phyloP scores from a whole-genome alignment of 208 protist species.

The Leishmania major region DNA sequence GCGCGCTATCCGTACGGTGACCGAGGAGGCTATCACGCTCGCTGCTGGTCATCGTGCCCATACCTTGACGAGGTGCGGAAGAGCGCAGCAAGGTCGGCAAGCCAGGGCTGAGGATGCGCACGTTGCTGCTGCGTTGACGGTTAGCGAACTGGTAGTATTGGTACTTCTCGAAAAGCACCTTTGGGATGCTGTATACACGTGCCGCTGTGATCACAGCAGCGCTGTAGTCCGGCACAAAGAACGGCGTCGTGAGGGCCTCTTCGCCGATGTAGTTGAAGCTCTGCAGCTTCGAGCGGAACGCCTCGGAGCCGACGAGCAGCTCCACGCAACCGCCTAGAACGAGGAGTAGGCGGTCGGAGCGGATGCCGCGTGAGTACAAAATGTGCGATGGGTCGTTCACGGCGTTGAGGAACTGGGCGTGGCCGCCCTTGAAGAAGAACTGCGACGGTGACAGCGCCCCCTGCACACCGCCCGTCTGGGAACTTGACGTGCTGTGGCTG shows the following conservation, averaged over 20 bases:
- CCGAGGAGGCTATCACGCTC: not conserved
- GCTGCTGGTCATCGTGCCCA: not conserved
- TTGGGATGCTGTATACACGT: conserved; percentile 69
- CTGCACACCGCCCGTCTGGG: not conserved
- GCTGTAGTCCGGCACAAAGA: conserved; percentile 81
- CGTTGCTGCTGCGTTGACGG: conserved; percentile 22
- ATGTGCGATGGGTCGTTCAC: conserved; percentile 56
- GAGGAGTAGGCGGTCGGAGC: conserved; percentile 61
- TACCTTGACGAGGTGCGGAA: conserved; percentile 8
- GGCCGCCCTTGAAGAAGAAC: conserved; percentile 31
- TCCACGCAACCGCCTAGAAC: conserved; percentile 79
- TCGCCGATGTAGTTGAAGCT: conserved; percentile 80
- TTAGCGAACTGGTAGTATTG: conserved; percentile 35
- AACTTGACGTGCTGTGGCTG: conserved; percentile 10
- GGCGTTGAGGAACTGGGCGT: conserved; percentile 41
- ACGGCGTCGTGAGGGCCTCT: conserved; percentile 61
- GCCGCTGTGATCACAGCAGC: conserved; percentile 69
- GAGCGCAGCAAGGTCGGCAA: conserved; percentile 10
- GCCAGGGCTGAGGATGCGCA: conserved; percentile 21
- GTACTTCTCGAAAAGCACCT: conserved; percentile 64
- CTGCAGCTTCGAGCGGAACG: conserved; percentile 51
- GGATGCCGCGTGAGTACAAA: conserved; percentile 67
- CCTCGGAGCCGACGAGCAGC: conserved; percentile 59
- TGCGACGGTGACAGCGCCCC: not conserved
- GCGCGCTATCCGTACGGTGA: not conserved